phyloP scores from a whole-genome alignment of 352 stramenopile species.

The Phytophthora brassicae region DNA sequence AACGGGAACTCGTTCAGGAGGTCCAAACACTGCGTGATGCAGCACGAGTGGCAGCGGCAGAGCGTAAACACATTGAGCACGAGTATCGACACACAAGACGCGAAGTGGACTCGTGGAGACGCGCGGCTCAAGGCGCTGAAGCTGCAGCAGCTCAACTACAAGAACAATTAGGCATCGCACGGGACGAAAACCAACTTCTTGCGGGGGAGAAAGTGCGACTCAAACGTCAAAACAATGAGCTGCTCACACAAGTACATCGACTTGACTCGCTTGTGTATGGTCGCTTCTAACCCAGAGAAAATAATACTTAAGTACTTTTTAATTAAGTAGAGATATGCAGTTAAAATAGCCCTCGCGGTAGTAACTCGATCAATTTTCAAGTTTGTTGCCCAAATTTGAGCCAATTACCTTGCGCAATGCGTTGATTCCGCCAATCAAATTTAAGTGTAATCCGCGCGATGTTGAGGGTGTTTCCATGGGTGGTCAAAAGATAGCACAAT shows the following conservation, averaged over 20 bases:
- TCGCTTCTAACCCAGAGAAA: no score
- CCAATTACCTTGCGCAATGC: no score
- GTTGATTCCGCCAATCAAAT: no score
- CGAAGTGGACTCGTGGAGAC: slow-evolving; percentile 64
- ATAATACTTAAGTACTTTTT: no score
- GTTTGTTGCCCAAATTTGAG: no score
- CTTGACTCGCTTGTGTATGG: slow-evolving; percentile 78
- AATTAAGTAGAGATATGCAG: no score
- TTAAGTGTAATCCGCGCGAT: background rate
- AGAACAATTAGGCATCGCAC: slow-evolving; percentile 61
- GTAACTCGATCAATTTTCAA: no score
- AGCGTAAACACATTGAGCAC: slow-evolving; percentile 56
- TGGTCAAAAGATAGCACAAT: background rate
- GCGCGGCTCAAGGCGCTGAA: slow-evolving; percentile 49
- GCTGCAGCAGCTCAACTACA: slow-evolving; percentile 48
- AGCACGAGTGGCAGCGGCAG: slow-evolving; percentile 47
- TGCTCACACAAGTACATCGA: slow-evolving; percentile 70
- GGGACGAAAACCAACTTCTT: slow-evolving; percentile 68
- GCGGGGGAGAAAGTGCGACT: slow-evolving; percentile 55
- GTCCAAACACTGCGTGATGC: slow-evolving; percentile 58
- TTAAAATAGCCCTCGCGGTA: no score
- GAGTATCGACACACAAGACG: slow-evolving; percentile 41
- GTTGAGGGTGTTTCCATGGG: slow-evolving; percentile 5
- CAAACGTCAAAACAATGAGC: slow-evolving; percentile 72
- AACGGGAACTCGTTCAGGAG: slow-evolving; percentile 53